Conservation (phyloP, 176 grass and related monocot species). For the Triticum timopheevii region DNA sequence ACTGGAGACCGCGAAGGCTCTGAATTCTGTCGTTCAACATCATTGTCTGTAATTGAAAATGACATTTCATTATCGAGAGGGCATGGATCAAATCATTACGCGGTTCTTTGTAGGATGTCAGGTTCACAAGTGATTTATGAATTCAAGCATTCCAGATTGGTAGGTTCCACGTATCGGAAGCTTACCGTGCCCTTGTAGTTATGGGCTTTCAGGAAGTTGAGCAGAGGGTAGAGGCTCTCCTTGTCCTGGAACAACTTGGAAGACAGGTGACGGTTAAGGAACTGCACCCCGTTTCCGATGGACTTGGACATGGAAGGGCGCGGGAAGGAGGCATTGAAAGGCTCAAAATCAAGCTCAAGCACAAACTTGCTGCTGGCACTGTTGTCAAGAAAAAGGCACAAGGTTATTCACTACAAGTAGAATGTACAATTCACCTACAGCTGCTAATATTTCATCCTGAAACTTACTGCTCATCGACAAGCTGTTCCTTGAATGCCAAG, state of each 20-base stretch:
- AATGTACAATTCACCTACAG: neutral
- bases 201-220: constrained; percentile 87
- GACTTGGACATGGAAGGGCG: constrained; percentile 95
- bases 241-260: constrained; percentile 99
- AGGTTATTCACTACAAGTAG: neutral
- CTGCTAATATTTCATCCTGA: neutral
- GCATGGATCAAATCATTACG: neutral
- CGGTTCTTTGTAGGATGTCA: neutral
- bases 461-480: constrained; percentile 82
- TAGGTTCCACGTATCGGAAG: neutral
- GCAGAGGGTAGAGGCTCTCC: constrained; percentile 84
- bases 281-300: constrained; percentile 97
- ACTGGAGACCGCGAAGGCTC: constrained; percentile 70
- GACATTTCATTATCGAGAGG: neutral
- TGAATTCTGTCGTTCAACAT: constrained; percentile 97
- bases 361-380: constrained; percentile 59
- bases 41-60: constrained; percentile 68
- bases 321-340: constrained; percentile 96
- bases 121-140: neutral
- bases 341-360: constrained; percentile 97
- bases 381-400: constrained; percentile 24
- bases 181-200: constrained; percentile 86
- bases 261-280: constrained; percentile 94
- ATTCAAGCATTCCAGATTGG: neutral
- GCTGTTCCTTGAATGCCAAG: constrained; percentile 92